Base-by-base conservation (phyloP, 1,139 yeast genomes). In the Lodderomyces parapsilosis region DNA sequence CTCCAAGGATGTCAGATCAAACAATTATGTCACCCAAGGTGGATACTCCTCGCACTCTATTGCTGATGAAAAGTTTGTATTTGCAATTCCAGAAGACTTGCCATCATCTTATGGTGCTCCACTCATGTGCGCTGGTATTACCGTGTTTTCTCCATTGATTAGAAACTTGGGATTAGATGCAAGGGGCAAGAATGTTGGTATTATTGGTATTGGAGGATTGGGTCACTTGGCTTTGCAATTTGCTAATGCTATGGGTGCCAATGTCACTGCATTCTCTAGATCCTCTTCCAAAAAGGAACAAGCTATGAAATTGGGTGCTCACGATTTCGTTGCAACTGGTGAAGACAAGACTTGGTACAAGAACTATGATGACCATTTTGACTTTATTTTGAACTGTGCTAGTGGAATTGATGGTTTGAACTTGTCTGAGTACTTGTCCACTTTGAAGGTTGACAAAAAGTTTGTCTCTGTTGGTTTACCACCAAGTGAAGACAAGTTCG, bases 81-180 rank as follows among this genome's bases (percentile, higher is more conserved):
- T 81, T 60, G 71, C 74, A 20, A 74, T 82, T 45, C 88, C 88
- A 18, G 82, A 80, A n/a, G 59, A 46, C 18, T 56, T 80, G 47
- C 61, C 66, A 17, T 60, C 74, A 20, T 68, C 64, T 42, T 59
- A 64, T 41, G 86, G 81, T 31, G 86, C 85, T 14, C 86, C 87
- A 20, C 68, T 83, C 57, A 63, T 82, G 67, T 83, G 88, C 65
- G 87, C 82, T 35, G 88, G 88, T 45, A 66, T 80, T 53, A 83
- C 88, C 17, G 80, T 76, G 1, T 81, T 66, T 62, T 68, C 81
- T 5, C 88, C 88, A 35, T 58, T 82, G 48, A 62, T 59, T 40
- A 60, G 70, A 56, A 58, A 63, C 48, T 52, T 66, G 30, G 46
- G 30, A 20, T 30, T 53, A 36, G 57, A 60, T 27, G 60, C 62